These are phyloP conservation scores for Mycosphaerelloides madeirae DNA, from an alignment of 2,329 filamentous ascomycete genomes.

Conservation along the genomic window DNA sequence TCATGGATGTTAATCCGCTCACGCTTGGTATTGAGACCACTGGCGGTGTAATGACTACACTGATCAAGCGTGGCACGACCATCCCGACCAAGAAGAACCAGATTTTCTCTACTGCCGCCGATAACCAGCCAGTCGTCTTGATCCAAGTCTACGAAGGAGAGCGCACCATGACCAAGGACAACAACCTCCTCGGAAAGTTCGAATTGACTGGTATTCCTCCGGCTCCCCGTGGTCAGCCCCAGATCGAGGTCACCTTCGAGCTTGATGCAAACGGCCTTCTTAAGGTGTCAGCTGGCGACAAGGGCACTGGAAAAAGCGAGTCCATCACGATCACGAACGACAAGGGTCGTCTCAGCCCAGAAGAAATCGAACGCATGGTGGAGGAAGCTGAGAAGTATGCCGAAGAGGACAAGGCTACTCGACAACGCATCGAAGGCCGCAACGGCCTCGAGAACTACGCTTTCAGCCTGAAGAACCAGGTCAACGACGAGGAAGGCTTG, in stretches of 20 bases:
- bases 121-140: conserved; percentile 97
- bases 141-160: conserved; percentile 99
- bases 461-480: conserved; percentile 98
- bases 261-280: conserved; percentile 98
- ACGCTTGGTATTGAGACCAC: conserved; percentile 98
- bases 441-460: conserved; percentile 99
- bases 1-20: conserved; percentile 92
- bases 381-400: conserved; percentile 97
- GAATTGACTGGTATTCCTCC: conserved; percentile 94
- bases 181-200: conserved; percentile 97
- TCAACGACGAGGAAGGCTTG: conserved; percentile 92
- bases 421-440: conserved; percentile 92
- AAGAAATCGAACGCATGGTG: conserved; percentile 99
- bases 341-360: conserved; percentile 92
- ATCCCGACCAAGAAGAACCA: conserved; percentile 99
- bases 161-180: conserved; percentile 48
- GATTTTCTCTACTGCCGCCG: conserved; percentile 94
- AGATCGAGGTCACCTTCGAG: conserved; percentile 97
- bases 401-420: conserved; percentile 97
- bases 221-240: conserved; percentile 90
- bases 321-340: conserved; percentile 99
- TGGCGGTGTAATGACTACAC: conserved; percentile 92
- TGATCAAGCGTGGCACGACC: conserved; percentile 98
- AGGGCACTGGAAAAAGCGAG: conserved; percentile 96
- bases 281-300: conserved; percentile 92